phyloP scores from a whole-genome alignment of 1,284 basidiomycete genomes.

The Cystobasidium pallidum region DNA sequence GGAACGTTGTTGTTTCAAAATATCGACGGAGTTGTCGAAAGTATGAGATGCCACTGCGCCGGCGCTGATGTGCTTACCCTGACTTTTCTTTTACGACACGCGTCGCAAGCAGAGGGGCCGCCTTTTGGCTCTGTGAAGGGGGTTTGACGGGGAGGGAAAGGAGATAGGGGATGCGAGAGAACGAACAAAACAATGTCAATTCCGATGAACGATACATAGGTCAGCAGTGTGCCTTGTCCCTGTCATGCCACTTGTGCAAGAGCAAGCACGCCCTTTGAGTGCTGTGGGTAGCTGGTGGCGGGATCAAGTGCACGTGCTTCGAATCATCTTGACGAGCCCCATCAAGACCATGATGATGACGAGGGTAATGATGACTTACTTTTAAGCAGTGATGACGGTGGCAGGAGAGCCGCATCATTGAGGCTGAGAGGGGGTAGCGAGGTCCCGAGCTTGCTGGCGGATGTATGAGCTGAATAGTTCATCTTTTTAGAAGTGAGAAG shows the following conservation, averaged over 20 bases:
- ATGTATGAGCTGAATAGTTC: background rate
- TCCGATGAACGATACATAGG: no score
- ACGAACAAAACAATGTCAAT: no score
- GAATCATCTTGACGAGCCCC: no score
- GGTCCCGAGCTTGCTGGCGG: background rate
- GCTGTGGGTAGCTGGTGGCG: background rate
- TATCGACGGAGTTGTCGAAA: background rate
- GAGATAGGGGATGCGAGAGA: background rate
- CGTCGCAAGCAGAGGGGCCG: conserved; percentile 28
- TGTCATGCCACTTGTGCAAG: background rate
- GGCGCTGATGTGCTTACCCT: background rate
- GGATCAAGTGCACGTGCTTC: background rate
- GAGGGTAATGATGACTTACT: background rate
- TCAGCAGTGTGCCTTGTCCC: background rate
- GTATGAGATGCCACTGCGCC: background rate
- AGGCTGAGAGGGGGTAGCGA: background rate
- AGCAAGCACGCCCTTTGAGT: background rate
- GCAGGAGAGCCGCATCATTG: background rate
- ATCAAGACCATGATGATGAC: background rate
- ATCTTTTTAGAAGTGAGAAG: background rate
- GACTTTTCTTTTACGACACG: conserved; percentile 27
- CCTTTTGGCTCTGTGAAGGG: conserved; percentile 26
- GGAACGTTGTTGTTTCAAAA: no score
- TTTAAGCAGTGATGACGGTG: background rate
- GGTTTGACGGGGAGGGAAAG: background rate